Evolutionary conservation across 805 yeast species (phyloP).

Genomic region (Nakazawaea molendinolei): DNA sequence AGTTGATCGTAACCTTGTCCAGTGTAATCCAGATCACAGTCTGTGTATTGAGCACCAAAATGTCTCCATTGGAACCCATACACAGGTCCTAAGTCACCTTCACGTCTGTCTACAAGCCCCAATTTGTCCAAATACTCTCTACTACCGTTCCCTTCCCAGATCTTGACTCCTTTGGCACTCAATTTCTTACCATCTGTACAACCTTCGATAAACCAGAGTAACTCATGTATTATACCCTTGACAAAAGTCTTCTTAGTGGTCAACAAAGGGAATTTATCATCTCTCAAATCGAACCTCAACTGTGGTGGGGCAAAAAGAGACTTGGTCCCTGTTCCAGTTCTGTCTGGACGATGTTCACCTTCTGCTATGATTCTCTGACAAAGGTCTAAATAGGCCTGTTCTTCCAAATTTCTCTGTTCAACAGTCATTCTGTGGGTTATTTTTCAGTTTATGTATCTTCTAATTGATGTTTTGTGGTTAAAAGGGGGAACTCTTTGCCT

Average conservation of each 20-base stretch:
- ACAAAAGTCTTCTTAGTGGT: slow-evolving; percentile 92
- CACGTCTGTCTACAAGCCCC: slow-evolving; percentile 75
- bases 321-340: slow-evolving; percentile 96
- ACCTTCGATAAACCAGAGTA: slow-evolving; percentile 90
- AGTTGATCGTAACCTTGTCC: slow-evolving; percentile 92
- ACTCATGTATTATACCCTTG: slow-evolving; percentile 81
- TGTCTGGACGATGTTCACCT: slow-evolving; percentile 89
- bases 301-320: slow-evolving; percentile 96
- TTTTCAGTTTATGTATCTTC: no score
- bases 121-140: slow-evolving; percentile 80
- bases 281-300: slow-evolving; percentile 67
- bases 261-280: slow-evolving; percentile 76
- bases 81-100: slow-evolving; percentile 96
- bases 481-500: not conserved
- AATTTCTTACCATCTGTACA: slow-evolving; percentile 80
- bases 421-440: no score
- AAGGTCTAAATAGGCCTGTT: slow-evolving; percentile 80
- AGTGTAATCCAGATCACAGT: slow-evolving; percentile 81
- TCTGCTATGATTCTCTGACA: slow-evolving; percentile 69
- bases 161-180: slow-evolving; percentile 81
- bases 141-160: slow-evolving; percentile 99
- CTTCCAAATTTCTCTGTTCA: slow-evolving; percentile 41
- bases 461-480: not conserved
- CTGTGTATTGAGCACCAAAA: slow-evolving; percentile 88
- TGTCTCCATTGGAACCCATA: slow-evolving; percentile 99